Evolutionary conservation across 1,284 basidiomycete species (phyloP).

Genomic region (Austroboletus niveus): DNA sequence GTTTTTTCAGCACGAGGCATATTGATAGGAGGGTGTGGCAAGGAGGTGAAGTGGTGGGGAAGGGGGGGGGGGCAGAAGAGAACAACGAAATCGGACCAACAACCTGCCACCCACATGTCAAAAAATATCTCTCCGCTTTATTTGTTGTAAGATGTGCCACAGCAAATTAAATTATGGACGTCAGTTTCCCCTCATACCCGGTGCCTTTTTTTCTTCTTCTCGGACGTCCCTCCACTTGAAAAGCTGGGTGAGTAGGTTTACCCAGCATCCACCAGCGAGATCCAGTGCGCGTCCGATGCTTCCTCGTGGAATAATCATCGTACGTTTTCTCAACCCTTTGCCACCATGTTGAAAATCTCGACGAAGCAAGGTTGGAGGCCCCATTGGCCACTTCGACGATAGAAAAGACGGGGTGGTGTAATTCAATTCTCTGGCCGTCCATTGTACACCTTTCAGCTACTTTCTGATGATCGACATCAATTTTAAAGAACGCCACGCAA

Average conservation of each 20-base stretch:
- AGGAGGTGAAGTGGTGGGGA: slow-evolving; percentile 12
- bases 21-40: not conserved
- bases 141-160: slow-evolving; percentile 34
- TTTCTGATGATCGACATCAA: too few relatives aligned
- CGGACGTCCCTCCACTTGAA: slow-evolving; percentile 20
- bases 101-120: slow-evolving; percentile 8
- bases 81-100: slow-evolving; percentile 2
- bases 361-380: too few relatives aligned
- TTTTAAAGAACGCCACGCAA: too few relatives aligned
- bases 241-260: slow-evolving; percentile 21
- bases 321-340: too few relatives aligned
- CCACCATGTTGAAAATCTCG: too few relatives aligned
- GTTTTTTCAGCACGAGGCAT: slow-evolving; percentile 3
- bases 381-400: too few relatives aligned
- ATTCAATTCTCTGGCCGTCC: too few relatives aligned
- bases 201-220: slow-evolving; percentile 18
- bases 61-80: not conserved
- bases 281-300: too few relatives aligned
- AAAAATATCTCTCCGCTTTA: slow-evolving; percentile 22
- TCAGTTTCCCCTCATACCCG: slow-evolving; percentile 22
- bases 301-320: too few relatives aligned
- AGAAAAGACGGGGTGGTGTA: too few relatives aligned
- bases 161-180: slow-evolving; percentile 8
- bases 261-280: slow-evolving; percentile 6
- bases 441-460: too few relatives aligned